Base-by-base conservation (phyloP, 2,329 filamentous ascomycete genomes). In the Colletotrichum sp. region DNA sequence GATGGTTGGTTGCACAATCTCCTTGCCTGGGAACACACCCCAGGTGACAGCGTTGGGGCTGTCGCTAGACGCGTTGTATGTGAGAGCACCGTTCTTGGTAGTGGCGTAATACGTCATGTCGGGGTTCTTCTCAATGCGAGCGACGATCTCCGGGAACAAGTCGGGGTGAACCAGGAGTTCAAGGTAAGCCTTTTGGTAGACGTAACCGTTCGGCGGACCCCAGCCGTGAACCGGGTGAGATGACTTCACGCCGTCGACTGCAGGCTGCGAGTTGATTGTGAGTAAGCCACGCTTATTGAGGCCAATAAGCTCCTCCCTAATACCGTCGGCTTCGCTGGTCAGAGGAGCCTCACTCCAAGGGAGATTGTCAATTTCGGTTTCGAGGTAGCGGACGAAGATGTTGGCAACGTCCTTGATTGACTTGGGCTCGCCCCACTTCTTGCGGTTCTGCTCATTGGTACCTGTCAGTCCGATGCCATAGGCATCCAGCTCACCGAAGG, bases 1-100 rank as follows among this genome's bases (percentile, higher is more conserved):
- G 81, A 99, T 98, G n/a, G 97, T 99, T 16, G 97, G 97, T 85
- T 99, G 97, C n/a, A 99, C 96, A 82, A 99, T 98, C 86, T 99
- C 97, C 85, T 99, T 98, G 75, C 97, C 97, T 0, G 97, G 96
- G 88, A 99, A 99, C 39, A 99, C 98, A 85, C 97, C 97, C 97
- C 97, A 99, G 3, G 97, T 99, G 66, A 99, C 95, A n/a, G 97
- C 97, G 81, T 99, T 99, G 49, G 97, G 97, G 8, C 95, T 95
- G 80, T 98, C 95, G 27, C 92, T 92, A 11, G 93, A 93, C 2
- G 95, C 93, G 82, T 99, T 99, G 32, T 95, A 97, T 84, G 93
- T 93, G 72, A 91, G 89, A 73, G 93, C 92, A 32, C 96, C 96
- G 25, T 90, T 89, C 85, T 95, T 96, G 80, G 95, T 97, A 77